Evolutionary conservation across 345 rosid species (phyloP).

Genomic region (Nasturtium officinale): DNA sequence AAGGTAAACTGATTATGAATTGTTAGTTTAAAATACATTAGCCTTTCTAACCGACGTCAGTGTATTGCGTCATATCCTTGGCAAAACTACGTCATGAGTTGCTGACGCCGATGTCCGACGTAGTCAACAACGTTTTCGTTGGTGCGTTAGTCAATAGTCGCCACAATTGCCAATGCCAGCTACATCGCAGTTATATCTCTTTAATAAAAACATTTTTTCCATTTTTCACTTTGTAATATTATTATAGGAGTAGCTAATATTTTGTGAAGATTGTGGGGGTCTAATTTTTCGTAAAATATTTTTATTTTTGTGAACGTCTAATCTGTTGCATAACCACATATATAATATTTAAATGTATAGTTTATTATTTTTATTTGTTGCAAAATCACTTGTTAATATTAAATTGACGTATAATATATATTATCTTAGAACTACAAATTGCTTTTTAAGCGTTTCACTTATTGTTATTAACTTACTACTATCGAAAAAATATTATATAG

Average conservation of each 20-base stretch:
- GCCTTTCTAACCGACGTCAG: constrained; percentile 1
- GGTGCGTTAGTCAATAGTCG: not conserved
- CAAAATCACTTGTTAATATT: no score
- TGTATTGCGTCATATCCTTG: not conserved
- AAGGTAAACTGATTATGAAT: no score
- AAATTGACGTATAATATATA: not conserved
- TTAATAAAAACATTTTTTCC: not conserved
- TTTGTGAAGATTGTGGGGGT: no score
- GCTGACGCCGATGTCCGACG: constrained; percentile 20
- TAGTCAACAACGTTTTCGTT: not conserved
- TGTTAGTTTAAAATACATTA: not conserved
- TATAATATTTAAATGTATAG: not conserved
- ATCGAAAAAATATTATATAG: not conserved
- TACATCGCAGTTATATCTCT: not conserved
- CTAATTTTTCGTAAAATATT: no score
- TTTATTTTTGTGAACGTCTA: not conserved
- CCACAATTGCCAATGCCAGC: constrained; percentile 12
- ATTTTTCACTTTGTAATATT: not conserved
- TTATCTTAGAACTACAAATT: not conserved
- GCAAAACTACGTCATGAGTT: constrained; percentile 15
- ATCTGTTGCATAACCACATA: not conserved
- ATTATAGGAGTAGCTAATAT: not conserved
- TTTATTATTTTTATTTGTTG: no score
- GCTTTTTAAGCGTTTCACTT: no score
- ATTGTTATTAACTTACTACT: not conserved